These are phyloP conservation scores for Aspergillus floridensis DNA, from an alignment of 2,329 filamentous ascomycete species.

Conservation along the genomic window DNA sequence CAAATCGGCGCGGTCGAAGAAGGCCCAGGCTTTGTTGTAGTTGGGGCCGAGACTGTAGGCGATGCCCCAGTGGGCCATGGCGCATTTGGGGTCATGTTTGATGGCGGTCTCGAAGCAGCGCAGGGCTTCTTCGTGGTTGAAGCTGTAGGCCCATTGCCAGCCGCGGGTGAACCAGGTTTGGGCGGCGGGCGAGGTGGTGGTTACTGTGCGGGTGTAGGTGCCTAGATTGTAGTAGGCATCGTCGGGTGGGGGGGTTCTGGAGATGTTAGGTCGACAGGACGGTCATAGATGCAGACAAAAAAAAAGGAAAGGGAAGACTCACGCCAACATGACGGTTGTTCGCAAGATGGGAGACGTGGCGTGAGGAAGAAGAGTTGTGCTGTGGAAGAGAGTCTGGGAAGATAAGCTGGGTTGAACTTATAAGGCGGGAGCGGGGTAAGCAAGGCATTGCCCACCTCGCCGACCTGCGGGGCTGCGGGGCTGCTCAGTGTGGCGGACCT, in stretches of 20 bases:
- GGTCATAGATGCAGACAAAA: no score
- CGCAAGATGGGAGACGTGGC: no score
- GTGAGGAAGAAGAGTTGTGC: no score
- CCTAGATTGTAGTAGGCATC: conserved; percentile 31
- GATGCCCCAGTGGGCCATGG: conserved; percentile 37
- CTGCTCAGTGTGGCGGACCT: no score
- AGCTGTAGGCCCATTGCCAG: conserved; percentile 38
- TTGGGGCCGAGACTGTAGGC: conserved; percentile 69
- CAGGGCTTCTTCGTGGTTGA: conserved; percentile 35
- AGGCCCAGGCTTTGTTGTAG: conserved; percentile 72
- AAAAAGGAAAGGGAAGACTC: neutral
- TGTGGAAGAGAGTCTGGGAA: no score
- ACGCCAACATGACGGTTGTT: neutral
- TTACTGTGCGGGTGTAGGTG: conserved; percentile 36
- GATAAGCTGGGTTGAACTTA: no score
- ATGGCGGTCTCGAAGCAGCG: conserved; percentile 32
- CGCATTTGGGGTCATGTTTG: conserved; percentile 27
- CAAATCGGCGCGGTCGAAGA: conserved; percentile 63
- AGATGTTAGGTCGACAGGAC: neutral
- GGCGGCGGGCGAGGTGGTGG: conserved; percentile 29
- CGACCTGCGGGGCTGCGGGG: no score
- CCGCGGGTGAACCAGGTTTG: conserved; percentile 42
- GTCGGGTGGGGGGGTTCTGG: neutral
- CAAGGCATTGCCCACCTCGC: no score
- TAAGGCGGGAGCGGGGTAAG: no score